Percentiles rank a stretch among this genome's conserved stretches.
phyloP scores from a whole-genome alignment of 73 alveolate genomes.

The Paramecium tetraurelia region DNA sequence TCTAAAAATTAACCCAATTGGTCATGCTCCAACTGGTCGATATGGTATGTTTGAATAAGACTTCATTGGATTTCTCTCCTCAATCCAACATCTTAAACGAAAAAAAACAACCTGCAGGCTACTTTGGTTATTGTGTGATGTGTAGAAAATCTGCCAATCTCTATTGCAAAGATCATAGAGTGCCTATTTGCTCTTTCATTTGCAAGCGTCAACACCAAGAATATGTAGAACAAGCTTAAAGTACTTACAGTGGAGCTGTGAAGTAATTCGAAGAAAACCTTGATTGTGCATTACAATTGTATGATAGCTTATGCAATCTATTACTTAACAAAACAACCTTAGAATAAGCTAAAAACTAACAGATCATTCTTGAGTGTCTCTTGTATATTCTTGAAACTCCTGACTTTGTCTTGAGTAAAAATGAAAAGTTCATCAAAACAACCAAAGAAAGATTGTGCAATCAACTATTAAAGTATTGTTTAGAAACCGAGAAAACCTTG shows the following conservation, averaged over 20 bases:
- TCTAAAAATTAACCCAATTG: background rate
- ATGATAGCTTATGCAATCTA: constrained; percentile 27
- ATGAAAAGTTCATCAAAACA: constrained; percentile 9
- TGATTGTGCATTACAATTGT: background rate
- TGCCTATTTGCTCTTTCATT: constrained; percentile 93
- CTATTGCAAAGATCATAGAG: constrained; percentile 88
- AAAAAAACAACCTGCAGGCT: constrained; percentile 79
- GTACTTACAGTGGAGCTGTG: constrained; percentile 41
- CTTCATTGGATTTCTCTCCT: background rate
- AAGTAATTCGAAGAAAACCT: background rate
- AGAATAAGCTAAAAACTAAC: constrained; percentile 36
- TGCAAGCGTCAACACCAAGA: constrained; percentile 80
- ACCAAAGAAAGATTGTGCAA: constrained; percentile 41
- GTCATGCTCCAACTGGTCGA: background rate
- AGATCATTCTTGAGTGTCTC: constrained; percentile 16
- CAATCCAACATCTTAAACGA: constrained; percentile 74
- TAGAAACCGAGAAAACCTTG: constrained; percentile 41
- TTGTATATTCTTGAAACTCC: constrained; percentile 48
- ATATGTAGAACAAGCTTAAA: constrained; percentile 56
- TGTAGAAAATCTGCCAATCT: constrained; percentile 92
- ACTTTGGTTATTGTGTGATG: constrained; percentile 96
- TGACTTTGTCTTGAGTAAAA: constrained; percentile 26
- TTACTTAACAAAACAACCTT: background rate
- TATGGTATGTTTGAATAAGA: background rate
- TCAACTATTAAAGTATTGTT: constrained; percentile 54